Percentiles rank a stretch among this genome's conserved stretches.
Evolutionary conservation across 1,139 yeast genomes (phyloP).

Genomic region (Casaregolazyma suthepensis): DNA sequence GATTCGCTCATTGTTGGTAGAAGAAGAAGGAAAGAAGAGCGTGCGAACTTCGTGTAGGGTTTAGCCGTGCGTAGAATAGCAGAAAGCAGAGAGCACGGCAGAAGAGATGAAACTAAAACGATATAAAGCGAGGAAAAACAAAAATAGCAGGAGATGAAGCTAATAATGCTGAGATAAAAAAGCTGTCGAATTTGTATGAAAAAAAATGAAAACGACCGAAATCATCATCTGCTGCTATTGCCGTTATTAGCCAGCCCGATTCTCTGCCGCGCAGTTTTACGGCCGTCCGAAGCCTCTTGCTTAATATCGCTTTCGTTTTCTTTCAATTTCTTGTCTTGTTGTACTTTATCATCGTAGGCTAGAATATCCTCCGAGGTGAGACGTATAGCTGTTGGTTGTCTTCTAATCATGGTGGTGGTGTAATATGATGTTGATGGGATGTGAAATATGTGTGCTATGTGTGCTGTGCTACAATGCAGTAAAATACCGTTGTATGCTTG

Average conservation of each 20-base stretch:
- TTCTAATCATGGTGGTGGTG: conserved; percentile 43
- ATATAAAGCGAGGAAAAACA: background rate
- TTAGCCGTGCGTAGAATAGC: background rate
- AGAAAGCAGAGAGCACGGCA: background rate
- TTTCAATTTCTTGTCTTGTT: conserved; percentile 14
- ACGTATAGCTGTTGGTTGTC: conserved; percentile 58
- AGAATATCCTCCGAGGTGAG: conserved; percentile 62
- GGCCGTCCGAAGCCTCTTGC: background rate
- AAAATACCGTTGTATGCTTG: no score
- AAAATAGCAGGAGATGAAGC: background rate
- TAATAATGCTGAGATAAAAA: no score
- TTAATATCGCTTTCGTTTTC: conserved; percentile 12
- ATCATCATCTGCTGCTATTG: background rate
- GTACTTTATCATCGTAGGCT: conserved; percentile 48
- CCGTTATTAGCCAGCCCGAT: background rate
- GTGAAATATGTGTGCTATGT: no score
- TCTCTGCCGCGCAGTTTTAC: background rate
- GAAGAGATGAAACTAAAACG: background rate
- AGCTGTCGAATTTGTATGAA: background rate
- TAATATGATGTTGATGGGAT: background rate
- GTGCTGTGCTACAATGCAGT: no score
- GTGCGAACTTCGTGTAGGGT: background rate
- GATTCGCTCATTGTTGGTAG: conserved; percentile 4
- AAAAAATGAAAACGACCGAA: background rate
- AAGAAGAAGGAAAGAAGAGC: background rate